Percentiles rank a stretch among this genome's conserved stretches.
Conservation (phyloP, 78 protist genomes). For the Tieghemostelium lacteum region DNA sequence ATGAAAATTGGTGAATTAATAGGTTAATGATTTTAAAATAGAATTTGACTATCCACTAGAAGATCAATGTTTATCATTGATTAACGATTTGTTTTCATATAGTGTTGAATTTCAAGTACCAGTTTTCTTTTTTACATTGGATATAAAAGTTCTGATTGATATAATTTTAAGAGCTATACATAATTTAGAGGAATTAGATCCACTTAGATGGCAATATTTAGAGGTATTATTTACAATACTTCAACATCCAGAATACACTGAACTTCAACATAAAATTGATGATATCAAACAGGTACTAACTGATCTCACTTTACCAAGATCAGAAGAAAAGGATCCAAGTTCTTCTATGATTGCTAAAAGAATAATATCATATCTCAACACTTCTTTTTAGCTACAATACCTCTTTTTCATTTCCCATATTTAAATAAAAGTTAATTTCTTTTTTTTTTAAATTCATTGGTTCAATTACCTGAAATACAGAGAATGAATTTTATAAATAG, state of each 20-base stretch:
- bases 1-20: neutral
- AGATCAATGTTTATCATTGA: slow-evolving; percentile 48
- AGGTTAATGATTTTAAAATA: neutral
- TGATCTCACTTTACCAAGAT: neutral
- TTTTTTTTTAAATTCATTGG: too few relatives aligned
- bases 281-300: slow-evolving; percentile 28
- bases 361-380: neutral
- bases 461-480: too few relatives aligned
- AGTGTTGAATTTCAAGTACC: slow-evolving; percentile 30
- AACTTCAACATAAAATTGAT: slow-evolving; percentile 10
- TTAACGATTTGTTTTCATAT: slow-evolving; percentile 42
- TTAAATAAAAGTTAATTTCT: neutral
- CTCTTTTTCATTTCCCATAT: neutral
- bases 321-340: slow-evolving; percentile 51
- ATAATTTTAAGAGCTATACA: slow-evolving; percentile 37
- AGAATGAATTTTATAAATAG: too few relatives aligned
- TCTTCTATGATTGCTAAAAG: slow-evolving; percentile 6
- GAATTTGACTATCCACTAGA: slow-evolving; percentile 41
- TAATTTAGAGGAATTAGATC: slow-evolving; percentile 70
- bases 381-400: neutral
- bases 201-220: slow-evolving; percentile 69
- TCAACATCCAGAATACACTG: slow-evolving; percentile 5
- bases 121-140: slow-evolving; percentile 62
- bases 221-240: slow-evolving; percentile 16
- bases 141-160: slow-evolving; percentile 56